phyloP scores from a whole-genome alignment of 2,329 filamentous ascomycete species.

The Aspergillus pseudoglaucus region DNA sequence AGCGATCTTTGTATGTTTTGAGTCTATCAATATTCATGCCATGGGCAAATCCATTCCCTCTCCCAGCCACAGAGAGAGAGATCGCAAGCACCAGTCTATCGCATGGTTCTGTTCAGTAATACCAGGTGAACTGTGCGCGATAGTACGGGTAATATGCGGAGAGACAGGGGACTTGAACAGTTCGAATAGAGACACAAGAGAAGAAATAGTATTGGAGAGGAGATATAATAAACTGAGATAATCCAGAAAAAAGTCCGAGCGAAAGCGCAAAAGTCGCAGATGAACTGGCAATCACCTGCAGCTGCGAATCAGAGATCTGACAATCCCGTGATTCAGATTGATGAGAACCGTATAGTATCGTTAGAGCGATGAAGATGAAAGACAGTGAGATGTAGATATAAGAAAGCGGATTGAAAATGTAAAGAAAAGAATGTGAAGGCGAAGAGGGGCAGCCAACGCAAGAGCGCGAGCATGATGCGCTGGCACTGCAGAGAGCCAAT shows the following conservation, averaged over 20 bases:
- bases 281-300: background rate
- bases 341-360: background rate
- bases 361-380: background rate
- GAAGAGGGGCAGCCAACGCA: background rate
- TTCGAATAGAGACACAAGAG: slow-evolving; percentile 1
- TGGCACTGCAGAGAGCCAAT: slow-evolving; percentile 18
- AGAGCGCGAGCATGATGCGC: slow-evolving; percentile 5
- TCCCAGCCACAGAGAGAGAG: slow-evolving; percentile 13
- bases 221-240: slow-evolving; percentile 1
- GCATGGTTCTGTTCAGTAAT: slow-evolving; percentile 29
- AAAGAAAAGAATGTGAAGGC: slow-evolving; percentile 3
- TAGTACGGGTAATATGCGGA: slow-evolving; percentile 1
- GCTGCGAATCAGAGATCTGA: background rate
- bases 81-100: slow-evolving; percentile 26
- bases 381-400: slow-evolving; percentile 1
- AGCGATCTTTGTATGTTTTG: background rate
- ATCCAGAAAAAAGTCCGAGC: background rate
- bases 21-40: slow-evolving; percentile 20
- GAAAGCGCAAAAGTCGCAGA: background rate
- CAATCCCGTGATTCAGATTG: background rate
- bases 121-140: background rate
- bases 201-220: slow-evolving; percentile 9
- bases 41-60: slow-evolving; percentile 27
- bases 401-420: slow-evolving; percentile 1
- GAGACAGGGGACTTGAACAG: slow-evolving; percentile 4